Percentiles rank a stretch among this genome's conserved stretches.
These are phyloP conservation scores for Allomyces javanicus DNA, from an alignment of 192 early-diverging fungal genomes.

Conservation along the genomic window DNA sequence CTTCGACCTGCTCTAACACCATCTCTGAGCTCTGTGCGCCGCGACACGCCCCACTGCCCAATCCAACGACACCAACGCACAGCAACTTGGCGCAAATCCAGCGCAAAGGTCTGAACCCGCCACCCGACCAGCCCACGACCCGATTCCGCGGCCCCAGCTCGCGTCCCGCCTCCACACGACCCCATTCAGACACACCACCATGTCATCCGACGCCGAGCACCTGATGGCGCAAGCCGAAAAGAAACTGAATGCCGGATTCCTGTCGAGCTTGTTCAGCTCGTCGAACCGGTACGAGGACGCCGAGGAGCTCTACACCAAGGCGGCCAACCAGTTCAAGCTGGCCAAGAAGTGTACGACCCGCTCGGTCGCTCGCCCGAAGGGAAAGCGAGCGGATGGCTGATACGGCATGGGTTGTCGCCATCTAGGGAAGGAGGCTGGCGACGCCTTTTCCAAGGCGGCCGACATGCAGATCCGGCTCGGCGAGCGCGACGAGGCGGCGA, in stretches of 20 bases:
- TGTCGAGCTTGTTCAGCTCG: constrained; percentile 45
- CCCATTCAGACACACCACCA: no score
- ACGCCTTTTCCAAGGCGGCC: constrained; percentile 72
- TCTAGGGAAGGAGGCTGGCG: constrained; percentile 79
- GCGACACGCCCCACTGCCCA: no score
- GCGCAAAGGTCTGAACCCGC: no score
- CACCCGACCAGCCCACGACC: no score
- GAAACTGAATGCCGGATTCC: constrained; percentile 24
- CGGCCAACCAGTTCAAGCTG: constrained; percentile 83
- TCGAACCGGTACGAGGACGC: constrained; percentile 87
- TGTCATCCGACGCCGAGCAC: constrained; percentile 19
- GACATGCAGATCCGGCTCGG: constrained; percentile 49
- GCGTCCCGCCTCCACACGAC: no score
- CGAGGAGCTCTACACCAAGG: constrained; percentile 74
- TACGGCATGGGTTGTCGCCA: constrained; percentile 2
- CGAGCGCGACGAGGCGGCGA: constrained; percentile 72
- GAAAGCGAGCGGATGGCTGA: background rate
- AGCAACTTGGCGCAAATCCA: no score
- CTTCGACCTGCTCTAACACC: no score
- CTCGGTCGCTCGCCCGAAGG: background rate
- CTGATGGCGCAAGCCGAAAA: constrained; percentile 51
- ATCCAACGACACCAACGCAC: no score
- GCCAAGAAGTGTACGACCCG: constrained; percentile 53
- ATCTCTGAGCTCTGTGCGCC: no score
- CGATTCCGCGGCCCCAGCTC: no score